Evolutionary conservation across 148 eudicot species (phyloP).

Genomic region (Arbutus unedo): DNA sequence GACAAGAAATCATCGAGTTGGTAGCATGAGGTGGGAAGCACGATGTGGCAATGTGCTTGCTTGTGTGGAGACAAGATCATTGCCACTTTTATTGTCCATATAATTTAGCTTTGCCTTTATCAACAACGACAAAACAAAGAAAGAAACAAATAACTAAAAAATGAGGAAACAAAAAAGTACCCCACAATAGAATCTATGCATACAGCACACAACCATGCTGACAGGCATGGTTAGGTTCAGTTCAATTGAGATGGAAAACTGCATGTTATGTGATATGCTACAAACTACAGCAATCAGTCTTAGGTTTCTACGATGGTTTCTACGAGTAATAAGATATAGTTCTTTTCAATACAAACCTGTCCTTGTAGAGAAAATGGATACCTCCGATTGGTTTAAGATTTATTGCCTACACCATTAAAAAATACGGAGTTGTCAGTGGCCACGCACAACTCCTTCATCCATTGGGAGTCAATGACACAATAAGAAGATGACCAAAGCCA

Average conservation of each 20-base stretch:
- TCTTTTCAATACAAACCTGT: constrained; percentile 38
- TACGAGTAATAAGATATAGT: neutral
- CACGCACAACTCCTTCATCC: neutral
- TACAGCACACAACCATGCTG: neutral
- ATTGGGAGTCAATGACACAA: neutral
- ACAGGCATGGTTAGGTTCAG: neutral
- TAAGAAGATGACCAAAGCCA: neutral
- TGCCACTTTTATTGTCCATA: neutral
- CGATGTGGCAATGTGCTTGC: neutral
- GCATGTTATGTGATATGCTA: neutral
- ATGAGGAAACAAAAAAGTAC: neutral
- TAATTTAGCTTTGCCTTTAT: neutral
- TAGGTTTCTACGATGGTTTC: neutral
- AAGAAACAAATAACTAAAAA: neutral
- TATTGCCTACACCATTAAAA: constrained; percentile 60
- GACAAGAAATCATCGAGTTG: neutral
- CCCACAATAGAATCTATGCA: neutral
- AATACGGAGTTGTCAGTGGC: constrained; percentile 24
- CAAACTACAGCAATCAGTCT: neutral
- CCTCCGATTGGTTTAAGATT: constrained; percentile 75
- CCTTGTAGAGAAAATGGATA: constrained; percentile 53
- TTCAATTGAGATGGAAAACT: neutral
- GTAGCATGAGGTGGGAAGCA: neutral
- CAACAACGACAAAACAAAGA: neutral
- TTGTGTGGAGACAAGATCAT: neutral